A percentile compares a stretch with the other conserved stretches of the same genome.
Conservation (phyloP, 768 basidiomycete species). For the Crepidotus variabilis region DNA sequence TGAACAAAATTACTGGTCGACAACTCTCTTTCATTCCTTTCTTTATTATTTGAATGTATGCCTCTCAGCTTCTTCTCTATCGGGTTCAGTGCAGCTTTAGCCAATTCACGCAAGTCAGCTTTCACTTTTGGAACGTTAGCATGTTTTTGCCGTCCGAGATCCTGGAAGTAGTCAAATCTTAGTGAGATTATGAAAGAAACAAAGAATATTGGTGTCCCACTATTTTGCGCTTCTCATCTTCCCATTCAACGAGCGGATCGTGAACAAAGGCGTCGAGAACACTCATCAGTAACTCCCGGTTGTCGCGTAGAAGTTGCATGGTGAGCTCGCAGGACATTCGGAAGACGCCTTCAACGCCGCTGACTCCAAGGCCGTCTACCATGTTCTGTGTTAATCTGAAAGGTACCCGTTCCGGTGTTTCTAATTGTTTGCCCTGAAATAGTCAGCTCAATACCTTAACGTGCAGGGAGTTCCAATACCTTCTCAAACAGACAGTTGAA, state of each 20-base stretch:
- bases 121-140: slow-evolving; percentile 30
- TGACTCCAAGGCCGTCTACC: slow-evolving; percentile 89
- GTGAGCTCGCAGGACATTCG: slow-evolving; percentile 90
- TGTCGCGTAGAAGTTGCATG: slow-evolving; percentile 79
- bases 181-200: background rate
- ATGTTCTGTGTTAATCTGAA: slow-evolving; percentile 94
- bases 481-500: slow-evolving; percentile 98
- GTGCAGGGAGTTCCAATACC: slow-evolving; percentile 38
- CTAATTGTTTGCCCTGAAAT: slow-evolving; percentile 73
- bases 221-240: slow-evolving; percentile 71
- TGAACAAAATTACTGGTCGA: slow-evolving; percentile 89
- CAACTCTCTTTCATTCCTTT: slow-evolving; percentile 51
- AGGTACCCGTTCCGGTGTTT: slow-evolving; percentile 88
- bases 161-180: background rate
- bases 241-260: slow-evolving; percentile 96
- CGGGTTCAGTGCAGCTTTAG: slow-evolving; percentile 70
- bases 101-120: slow-evolving; percentile 60
- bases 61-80: slow-evolving; percentile 85
- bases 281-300: slow-evolving; percentile 92
- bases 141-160: too few species aligned
- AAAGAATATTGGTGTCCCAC: slow-evolving; percentile 26
- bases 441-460: background rate
- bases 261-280: slow-evolving; percentile 96
- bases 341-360: slow-evolving; percentile 92
- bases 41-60: slow-evolving; percentile 49